Base-by-base conservation (phyloP, 345 rosid species). In the Clausena lansium region DNA sequence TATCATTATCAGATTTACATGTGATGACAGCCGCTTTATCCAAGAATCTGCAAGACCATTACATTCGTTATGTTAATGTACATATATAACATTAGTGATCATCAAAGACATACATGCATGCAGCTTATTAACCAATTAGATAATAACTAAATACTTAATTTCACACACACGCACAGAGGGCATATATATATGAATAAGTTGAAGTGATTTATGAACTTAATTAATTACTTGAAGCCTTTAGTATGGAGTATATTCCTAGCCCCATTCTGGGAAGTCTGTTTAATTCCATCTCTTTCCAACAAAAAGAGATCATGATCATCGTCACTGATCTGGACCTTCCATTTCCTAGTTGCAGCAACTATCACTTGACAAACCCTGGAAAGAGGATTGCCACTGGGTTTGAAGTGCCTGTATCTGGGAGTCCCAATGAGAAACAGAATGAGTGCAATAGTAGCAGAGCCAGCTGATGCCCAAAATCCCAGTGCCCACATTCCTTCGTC, bases 381-480 rank as follows among this genome's bases (percentile, higher is more conserved):
- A 60, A 93, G 85, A 47, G 99, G 99, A 75, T 92, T 92, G 54
- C 98, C 99, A 76, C 74, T 79, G 33, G 98, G 97, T 45, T 81
- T 86, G 73, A 89, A 89, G 60, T 96, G 92, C 35, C 99, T 61
- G 78, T 96, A 96, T 82, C 93, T 86, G 11, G 93, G 89, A 45
- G 98, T 85, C 39, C 99, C 99, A 1, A 72, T 65, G 45, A 96
- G 86, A 85, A 96, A 96, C 78, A 94, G 76, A 38, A 87, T 77
- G 67, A 94, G 78, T 59, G 95, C 99, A 14, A 86, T 79, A 6
- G 84, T 78, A 10, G 97, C 97, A 60, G 98, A 94, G n/a, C 84
- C 97, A 4, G 99, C 79, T 0, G 99, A 96, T 0, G 80, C 93
- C 97, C 97, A 92, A 73, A 96, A 96, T 35, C 99, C 98, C 9